Conservation (phyloP, 306 rosid genomes). For the Cicer chorassanicum region DNA sequence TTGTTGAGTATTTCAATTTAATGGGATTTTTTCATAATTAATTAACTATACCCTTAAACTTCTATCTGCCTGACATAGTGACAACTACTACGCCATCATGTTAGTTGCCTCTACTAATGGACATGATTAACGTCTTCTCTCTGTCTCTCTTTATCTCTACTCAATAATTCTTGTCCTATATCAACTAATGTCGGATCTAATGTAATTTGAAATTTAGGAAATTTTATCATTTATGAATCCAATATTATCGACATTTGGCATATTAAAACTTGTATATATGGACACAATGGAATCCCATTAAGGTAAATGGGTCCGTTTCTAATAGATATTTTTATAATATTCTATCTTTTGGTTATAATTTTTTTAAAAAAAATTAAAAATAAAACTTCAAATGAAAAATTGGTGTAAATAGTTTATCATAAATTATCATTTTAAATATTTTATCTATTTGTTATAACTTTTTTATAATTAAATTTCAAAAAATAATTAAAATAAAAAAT, state of each 20-base stretch:
- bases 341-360: too few relatives aligned
- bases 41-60: slow-evolving; percentile 36
- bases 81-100: slow-evolving; percentile 42
- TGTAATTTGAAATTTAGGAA: slow-evolving; percentile 17
- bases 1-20: slow-evolving; percentile 35
- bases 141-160: slow-evolving; percentile 38
- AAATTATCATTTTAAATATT: too few relatives aligned
- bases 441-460: too few relatives aligned
- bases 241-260: background rate
- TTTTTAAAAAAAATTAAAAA: too few relatives aligned
- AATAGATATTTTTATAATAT: too few relatives aligned
- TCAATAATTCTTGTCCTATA: slow-evolving; percentile 41
- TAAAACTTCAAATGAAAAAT: too few relatives aligned
- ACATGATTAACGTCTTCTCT: slow-evolving; percentile 35
- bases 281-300: slow-evolving; percentile 5
- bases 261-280: background rate
- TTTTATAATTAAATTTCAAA: too few relatives aligned
- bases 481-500: too few relatives aligned
- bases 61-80: slow-evolving; percentile 38
- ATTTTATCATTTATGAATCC: slow-evolving; percentile 8
- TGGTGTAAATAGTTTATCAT: too few relatives aligned
- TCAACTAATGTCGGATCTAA: slow-evolving; percentile 23
- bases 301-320: too few relatives aligned
- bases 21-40: slow-evolving; percentile 23
- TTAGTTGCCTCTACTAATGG: slow-evolving; percentile 47